Conservation (phyloP, 2,329 filamentous ascomycete genomes). For the Emergomyces pasteurianus region DNA sequence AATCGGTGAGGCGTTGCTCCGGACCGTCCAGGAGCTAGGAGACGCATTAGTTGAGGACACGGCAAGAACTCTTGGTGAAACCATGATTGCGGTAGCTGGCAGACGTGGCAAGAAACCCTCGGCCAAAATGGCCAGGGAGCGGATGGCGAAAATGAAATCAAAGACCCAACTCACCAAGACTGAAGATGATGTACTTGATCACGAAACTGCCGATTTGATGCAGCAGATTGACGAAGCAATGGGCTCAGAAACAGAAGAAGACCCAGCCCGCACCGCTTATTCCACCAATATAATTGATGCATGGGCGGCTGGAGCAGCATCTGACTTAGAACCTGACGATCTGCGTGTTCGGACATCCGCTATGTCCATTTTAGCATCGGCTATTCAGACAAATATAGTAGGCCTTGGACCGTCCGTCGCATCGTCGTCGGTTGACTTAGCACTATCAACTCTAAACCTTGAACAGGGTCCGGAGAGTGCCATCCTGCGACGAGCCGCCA, state of each 20-base stretch:
- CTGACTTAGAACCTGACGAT: constrained; percentile 31
- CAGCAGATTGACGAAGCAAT: constrained; percentile 9
- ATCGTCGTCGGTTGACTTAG: constrained; percentile 28
- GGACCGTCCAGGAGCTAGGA: constrained; percentile 31
- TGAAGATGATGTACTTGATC: constrained; percentile 1
- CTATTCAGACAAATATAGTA: constrained; percentile 28
- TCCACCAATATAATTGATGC: constrained; percentile 28
- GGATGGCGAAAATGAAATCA: constrained; percentile 18
- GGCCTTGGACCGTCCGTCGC: constrained; percentile 26
- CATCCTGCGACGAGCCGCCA: constrained; percentile 31
- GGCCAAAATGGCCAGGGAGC: constrained; percentile 21
- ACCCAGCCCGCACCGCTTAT: constrained; percentile 22
- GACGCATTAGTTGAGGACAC: constrained; percentile 26
- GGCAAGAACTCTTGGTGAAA: constrained; percentile 27
- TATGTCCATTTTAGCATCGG: constrained; percentile 31
- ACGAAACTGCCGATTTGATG: constrained; percentile 3
- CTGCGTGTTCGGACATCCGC: constrained; percentile 32
- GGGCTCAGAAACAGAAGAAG: constrained; percentile 26
- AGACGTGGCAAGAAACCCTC: constrained; percentile 26
- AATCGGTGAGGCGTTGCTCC: constrained; percentile 30
- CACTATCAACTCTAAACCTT: constrained; percentile 27
- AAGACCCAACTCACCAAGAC: constrained; percentile 16
- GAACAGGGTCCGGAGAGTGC: constrained; percentile 27
- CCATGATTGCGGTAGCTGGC: constrained; percentile 29
- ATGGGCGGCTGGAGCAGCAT: constrained; percentile 28